A percentile compares a stretch with the other conserved stretches of the same genome.
Evolutionary conservation across 345 rosid genomes (phyloP).

Genomic region (Iberis pinnata): DNA sequence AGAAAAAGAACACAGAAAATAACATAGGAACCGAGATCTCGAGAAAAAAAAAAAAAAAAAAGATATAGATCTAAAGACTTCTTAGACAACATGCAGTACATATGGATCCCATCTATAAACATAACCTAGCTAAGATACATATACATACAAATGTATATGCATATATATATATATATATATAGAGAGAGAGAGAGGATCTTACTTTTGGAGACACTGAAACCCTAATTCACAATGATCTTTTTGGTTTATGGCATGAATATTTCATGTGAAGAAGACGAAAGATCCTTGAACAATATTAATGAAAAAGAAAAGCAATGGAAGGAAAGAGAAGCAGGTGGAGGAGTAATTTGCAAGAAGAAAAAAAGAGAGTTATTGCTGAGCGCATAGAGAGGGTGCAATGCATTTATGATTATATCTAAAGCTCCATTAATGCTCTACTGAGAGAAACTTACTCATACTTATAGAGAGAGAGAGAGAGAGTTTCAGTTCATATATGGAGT

Average conservation of each 20-base stretch:
- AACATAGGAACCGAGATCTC: slow-evolving; percentile 12
- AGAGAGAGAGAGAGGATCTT: slow-evolving; percentile 11
- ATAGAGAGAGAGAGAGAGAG: not conserved
- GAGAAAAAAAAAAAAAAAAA: not conserved
- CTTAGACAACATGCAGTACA: slow-evolving; percentile 19
- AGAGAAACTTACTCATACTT: slow-evolving; percentile 27
- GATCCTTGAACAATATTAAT: not conserved
- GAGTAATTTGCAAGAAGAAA: slow-evolving; percentile 30
- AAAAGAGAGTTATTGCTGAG: slow-evolving; percentile 73
- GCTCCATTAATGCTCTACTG: slow-evolving; percentile 30
- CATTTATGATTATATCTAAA: slow-evolving; percentile 56
- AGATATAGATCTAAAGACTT: slow-evolving; percentile 13
- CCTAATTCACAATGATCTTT: slow-evolving; percentile 23
- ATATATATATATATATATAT: not conserved
- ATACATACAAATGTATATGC: not conserved
- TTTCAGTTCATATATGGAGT: slow-evolving; percentile 13
- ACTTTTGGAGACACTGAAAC: slow-evolving; percentile 22
- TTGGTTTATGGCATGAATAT: not conserved
- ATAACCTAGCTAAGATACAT: not conserved
- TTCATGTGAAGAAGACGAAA: slow-evolving; percentile 11
- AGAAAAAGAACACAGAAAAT: not conserved
- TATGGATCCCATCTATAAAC: slow-evolving; percentile 14
- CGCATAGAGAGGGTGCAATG: slow-evolving; percentile 59
- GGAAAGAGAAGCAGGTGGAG: slow-evolving; percentile 27
- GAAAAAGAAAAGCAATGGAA: slow-evolving; percentile 5